Base-by-base conservation (phyloP, 2,329 filamentous ascomycete species). In the Grosmannia serpens region DNA sequence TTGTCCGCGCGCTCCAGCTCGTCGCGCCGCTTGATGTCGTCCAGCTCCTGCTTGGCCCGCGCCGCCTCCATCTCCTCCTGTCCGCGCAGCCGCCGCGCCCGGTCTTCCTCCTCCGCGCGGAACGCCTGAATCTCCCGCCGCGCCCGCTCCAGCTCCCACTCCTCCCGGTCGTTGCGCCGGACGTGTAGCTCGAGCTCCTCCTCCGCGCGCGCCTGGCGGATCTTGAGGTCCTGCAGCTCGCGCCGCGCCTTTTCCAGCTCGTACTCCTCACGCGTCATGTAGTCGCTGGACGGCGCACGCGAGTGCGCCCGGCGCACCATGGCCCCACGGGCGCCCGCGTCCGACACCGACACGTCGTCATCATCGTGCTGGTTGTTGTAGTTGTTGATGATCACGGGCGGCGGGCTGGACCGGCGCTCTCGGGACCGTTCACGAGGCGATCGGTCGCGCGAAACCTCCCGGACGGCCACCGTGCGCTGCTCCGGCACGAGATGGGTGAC, bases 331-430 rank as follows among this genome's bases (percentile, higher is more conserved):
- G 15, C 67, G n/a, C 64, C 64, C 26, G 55, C 60, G 38, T 67
- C 65, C 38, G 69, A 68, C 31, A 73, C 64, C 9, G 64, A 69
- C 26, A n/a, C 17, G 47, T 29, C 26, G 2, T 73, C 72, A 20
- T 74, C 72, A 41, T 78, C 77, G 6, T 73, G 77, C 24, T 66
- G 61, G 59, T 72, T 67, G 20, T 74, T 77, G 59, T 73, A 73
- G 67, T 82, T 83, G 65, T 82, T 81, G 67, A 84, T 83, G 56
- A 84, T 77, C 53, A 84, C 73, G 1, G 80, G 78, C 62, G 73
- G 73, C 26, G 75, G 74, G 60, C 68, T 72, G 13, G 73, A 72
- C 22, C 74, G 73, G 38, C 76, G 75, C 62, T 80, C 77, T 27
- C 75, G 75, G 20, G 76, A 78, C 44, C 67, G 69, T 13, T 41